A percentile compares a stretch with the other conserved stretches of the same genome.
phyloP scores from a whole-genome alignment of 1,284 basidiomycete genomes.

The Microstroma glucosiphilum region DNA sequence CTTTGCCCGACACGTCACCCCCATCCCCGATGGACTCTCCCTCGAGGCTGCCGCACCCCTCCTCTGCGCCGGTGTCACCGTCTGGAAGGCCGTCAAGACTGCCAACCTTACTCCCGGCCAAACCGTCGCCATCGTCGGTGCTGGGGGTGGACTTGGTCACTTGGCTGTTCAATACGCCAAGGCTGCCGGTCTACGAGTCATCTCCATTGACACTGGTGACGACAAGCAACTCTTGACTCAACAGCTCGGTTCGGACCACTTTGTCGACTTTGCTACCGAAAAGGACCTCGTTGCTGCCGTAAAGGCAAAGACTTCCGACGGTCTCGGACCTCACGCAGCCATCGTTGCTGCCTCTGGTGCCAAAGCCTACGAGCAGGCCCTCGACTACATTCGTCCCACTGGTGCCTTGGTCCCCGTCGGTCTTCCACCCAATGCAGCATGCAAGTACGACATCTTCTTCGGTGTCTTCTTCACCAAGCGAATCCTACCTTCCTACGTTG shows the following conservation, averaged over 20 bases:
- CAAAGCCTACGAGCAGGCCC: constrained; percentile 64
- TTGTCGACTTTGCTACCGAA: constrained; percentile 67
- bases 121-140: constrained; percentile 73
- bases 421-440: constrained; percentile 60
- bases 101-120: constrained; percentile 63
- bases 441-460: constrained; percentile 68
- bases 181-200: constrained; percentile 59
- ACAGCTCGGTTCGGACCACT: constrained; percentile 68
- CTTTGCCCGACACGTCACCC: constrained; percentile 64
- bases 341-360: constrained; percentile 51
- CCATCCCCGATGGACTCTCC: constrained; percentile 53
- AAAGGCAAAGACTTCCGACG: constrained; percentile 60
- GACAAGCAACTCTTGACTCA: constrained; percentile 67
- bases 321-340: constrained; percentile 65
- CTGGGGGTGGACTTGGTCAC: constrained; percentile 61
- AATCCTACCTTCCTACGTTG: constrained; percentile 71
- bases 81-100: constrained; percentile 77
- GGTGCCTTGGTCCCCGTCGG: constrained; percentile 70
- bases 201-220: constrained; percentile 71
- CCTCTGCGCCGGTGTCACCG: constrained; percentile 69
- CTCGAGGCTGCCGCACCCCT: constrained; percentile 71
- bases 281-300: constrained; percentile 61
- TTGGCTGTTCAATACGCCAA: constrained; percentile 38
- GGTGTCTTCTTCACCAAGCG: constrained; percentile 57
- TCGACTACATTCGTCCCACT: constrained; percentile 59